Conservation (phyloP, 2,329 filamentous ascomycete genomes). For the Aureobasidium sp. region DNA sequence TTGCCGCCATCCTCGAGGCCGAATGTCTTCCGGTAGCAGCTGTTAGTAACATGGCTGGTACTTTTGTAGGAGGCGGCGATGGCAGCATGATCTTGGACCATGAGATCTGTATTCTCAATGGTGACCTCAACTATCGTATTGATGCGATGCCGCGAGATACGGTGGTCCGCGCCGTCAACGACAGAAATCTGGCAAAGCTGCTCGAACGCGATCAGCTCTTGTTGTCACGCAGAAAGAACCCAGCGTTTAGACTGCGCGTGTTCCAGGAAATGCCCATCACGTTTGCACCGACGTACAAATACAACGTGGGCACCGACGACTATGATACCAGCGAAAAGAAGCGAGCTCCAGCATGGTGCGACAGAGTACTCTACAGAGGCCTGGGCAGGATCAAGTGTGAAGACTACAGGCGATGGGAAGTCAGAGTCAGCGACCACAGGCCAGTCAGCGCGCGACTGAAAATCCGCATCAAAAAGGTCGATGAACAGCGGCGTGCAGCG, state of each 20-base stretch:
- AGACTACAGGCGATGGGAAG: slow-evolving; percentile 83
- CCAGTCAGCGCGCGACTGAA: slow-evolving; percentile 83
- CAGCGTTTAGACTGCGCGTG: slow-evolving; percentile 76
- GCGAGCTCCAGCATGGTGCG: slow-evolving; percentile 91
- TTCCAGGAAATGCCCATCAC: slow-evolving; percentile 88
- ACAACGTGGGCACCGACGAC: slow-evolving; percentile 88
- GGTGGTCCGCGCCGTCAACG: slow-evolving; percentile 76
- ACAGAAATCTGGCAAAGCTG: slow-evolving; percentile 74
- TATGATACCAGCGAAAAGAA: slow-evolving; percentile 90
- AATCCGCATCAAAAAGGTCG: slow-evolving; percentile 76
- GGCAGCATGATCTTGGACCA: slow-evolving; percentile 93
- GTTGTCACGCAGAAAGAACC: slow-evolving; percentile 80
- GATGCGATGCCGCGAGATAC: slow-evolving; percentile 94
- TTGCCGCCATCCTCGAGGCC: slow-evolving; percentile 80
- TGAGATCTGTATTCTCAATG: slow-evolving; percentile 93
- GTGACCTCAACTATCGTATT: slow-evolving; percentile 96
- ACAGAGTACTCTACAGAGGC: slow-evolving; percentile 81
- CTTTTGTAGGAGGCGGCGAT: slow-evolving; percentile 85
- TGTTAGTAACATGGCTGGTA: slow-evolving; percentile 59
- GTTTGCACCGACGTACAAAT: slow-evolving; percentile 96
- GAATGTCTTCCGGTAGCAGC: slow-evolving; percentile 62
- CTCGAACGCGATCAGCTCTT: slow-evolving; percentile 91
- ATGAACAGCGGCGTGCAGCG: slow-evolving; percentile 55
- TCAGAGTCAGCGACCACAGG: slow-evolving; percentile 84
- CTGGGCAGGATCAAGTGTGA: slow-evolving; percentile 75